A percentile compares a stretch with the other conserved stretches of the same genome.
Evolutionary conservation across 805 yeast species (phyloP).

Genomic region (Ogataea neopini): DNA sequence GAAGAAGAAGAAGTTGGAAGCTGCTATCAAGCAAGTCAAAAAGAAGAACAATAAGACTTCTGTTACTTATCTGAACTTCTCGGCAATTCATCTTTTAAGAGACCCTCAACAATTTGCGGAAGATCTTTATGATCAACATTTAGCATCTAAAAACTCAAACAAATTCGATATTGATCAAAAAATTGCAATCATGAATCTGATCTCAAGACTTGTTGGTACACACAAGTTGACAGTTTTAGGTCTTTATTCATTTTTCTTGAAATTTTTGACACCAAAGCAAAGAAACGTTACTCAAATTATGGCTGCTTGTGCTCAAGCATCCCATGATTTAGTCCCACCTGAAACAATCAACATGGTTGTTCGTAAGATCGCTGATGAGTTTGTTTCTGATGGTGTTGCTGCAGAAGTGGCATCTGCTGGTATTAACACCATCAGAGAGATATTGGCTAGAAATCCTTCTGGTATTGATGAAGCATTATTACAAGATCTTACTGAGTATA

Average conservation of each 20-base stretch:
- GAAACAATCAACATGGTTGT: constrained; percentile 79
- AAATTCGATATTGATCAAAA: constrained; percentile 84
- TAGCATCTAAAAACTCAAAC: constrained; percentile 67
- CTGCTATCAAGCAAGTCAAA: constrained; percentile 67
- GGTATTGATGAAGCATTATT: constrained; percentile 87
- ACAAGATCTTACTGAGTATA: constrained; percentile 88
- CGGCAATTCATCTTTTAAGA: constrained; percentile 90
- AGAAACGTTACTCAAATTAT: constrained; percentile 90
- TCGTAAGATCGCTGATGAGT: constrained; percentile 94
- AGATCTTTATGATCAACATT: constrained; percentile 66
- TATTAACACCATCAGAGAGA: constrained; percentile 90
- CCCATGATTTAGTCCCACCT: constrained; percentile 97
- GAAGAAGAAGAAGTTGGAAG: constrained; percentile 76
- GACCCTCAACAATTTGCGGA: constrained; percentile 99
- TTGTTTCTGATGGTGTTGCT: constrained; percentile 97
- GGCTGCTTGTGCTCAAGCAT: constrained; percentile 97
- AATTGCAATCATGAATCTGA: constrained; percentile 80
- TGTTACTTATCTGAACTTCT: constrained; percentile 79
- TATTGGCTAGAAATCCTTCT: constrained; percentile 88
- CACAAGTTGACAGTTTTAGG: constrained; percentile 92
- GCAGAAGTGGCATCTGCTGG: constrained; percentile 99
- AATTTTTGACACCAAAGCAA: constrained; percentile 93
- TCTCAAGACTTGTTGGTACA: constrained; percentile 89
- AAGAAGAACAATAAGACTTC: constrained; percentile 57
- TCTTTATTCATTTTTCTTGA: constrained; percentile 82